A percentile compares a stretch with the other conserved stretches of the same genome.
Conservation (phyloP, 148 eudicot genomes). For the Silene conica region DNA sequence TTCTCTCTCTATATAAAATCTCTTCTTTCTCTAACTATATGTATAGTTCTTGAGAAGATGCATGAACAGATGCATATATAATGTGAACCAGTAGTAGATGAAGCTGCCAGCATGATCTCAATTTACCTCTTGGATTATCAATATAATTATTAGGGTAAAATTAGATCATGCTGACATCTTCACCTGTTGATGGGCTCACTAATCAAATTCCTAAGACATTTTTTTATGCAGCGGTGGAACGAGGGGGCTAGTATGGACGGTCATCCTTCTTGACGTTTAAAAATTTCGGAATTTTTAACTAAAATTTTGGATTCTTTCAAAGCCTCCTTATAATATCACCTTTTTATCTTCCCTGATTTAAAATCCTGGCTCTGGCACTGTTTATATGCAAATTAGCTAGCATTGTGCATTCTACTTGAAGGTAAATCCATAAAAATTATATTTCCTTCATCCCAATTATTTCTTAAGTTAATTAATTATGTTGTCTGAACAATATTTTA, state of each 20-base stretch:
- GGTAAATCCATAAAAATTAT: not conserved
- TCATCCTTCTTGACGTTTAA: too few species aligned
- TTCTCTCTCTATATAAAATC: not conserved
- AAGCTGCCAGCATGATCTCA: slow-evolving; percentile 99
- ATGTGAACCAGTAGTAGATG: slow-evolving; percentile 53
- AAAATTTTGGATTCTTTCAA: too few species aligned
- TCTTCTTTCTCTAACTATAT: not conserved
- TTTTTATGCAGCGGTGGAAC: too few species aligned
- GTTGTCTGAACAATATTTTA: too few species aligned
- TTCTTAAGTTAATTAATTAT: too few species aligned
- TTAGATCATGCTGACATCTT: slow-evolving; percentile 82
- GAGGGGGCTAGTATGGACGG: too few species aligned
- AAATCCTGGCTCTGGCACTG: too few species aligned
- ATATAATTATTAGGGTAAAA: slow-evolving; percentile 15
- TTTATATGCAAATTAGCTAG: not conserved
- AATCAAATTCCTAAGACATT: too few species aligned
- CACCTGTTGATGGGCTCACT: slow-evolving; percentile 55
- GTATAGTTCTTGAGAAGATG: not conserved
- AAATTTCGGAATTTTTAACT: too few species aligned
- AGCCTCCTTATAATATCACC: too few species aligned
- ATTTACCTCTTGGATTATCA: slow-evolving; percentile 23
- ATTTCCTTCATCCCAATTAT: not conserved
- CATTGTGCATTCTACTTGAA: not conserved
- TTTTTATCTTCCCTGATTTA: too few species aligned
- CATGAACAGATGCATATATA: not conserved